Evolutionary conservation across 1,284 basidiomycete genomes (phyloP).

Genomic region (Stygiomarasmius scandens): DNA sequence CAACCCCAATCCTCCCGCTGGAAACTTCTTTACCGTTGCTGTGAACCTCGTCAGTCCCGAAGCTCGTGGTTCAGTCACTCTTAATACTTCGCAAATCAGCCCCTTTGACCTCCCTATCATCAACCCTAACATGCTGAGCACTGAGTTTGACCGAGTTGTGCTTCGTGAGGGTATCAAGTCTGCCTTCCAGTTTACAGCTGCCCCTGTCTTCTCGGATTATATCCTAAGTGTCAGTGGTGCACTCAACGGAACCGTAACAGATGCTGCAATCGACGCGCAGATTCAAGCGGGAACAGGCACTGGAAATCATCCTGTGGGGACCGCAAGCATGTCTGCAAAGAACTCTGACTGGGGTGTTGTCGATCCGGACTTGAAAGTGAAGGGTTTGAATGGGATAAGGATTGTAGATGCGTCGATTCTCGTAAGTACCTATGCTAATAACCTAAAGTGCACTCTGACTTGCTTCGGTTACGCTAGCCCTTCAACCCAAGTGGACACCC

Average conservation of each 20-base stretch:
- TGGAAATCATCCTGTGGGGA: constrained; percentile 30
- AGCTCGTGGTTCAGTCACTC: no score
- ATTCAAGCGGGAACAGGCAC: constrained; percentile 21
- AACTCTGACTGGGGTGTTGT: constrained; percentile 42
- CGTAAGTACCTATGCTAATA: constrained; percentile 13
- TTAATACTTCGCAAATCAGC: no score
- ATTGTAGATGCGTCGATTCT: constrained; percentile 41
- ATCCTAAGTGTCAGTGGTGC: no score
- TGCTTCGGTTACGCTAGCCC: constrained; percentile 1
- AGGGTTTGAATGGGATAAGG: constrained; percentile 35
- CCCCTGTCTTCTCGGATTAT: no score
- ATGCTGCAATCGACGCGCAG: constrained; percentile 28
- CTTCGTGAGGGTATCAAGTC: no score
- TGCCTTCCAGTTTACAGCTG: no score
- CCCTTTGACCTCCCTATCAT: no score
- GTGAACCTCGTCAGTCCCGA: constrained; percentile 29
- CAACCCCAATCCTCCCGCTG: constrained; percentile 11
- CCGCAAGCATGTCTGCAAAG: constrained; percentile 28
- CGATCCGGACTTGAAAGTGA: constrained; percentile 47
- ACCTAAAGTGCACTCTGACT: not conserved
- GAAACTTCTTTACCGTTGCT: constrained; percentile 28
- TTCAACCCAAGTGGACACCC: constrained; percentile 15
- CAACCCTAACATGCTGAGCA: no score
- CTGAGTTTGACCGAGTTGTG: no score
- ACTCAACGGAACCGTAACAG: no score